Evolutionary conservation across 2,329 filamentous ascomycete genomes (phyloP).

Genomic region (Exophiala sp.): DNA sequence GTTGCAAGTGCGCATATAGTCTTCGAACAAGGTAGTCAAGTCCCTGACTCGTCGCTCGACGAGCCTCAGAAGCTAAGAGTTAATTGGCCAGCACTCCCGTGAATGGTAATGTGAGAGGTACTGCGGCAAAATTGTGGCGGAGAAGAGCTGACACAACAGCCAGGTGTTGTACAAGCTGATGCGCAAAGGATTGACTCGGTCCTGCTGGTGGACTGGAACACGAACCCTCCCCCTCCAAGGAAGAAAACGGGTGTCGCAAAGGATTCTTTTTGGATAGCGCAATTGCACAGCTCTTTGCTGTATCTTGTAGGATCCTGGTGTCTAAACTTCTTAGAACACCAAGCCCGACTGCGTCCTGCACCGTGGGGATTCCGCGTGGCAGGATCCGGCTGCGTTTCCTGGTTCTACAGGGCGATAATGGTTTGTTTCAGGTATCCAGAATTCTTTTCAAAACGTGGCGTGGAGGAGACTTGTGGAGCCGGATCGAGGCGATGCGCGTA

Average conservation of each 20-base stretch:
- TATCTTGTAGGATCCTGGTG: background rate
- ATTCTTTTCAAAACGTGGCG: conserved; percentile 7
- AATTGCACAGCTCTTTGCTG: background rate
- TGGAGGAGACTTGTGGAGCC: conserved; percentile 17
- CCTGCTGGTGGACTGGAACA: background rate
- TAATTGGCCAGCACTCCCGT: conserved; percentile 10
- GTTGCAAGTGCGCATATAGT: conserved; percentile 17
- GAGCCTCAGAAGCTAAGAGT: conserved; percentile 2
- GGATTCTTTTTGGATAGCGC: background rate
- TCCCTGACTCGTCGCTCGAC: conserved; percentile 15
- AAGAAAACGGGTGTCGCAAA: no score
- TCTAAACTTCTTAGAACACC: background rate
- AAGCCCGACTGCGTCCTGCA: no score
- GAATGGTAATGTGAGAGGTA: conserved; percentile 10
- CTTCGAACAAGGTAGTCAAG: conserved; percentile 4
- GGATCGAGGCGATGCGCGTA: conserved; percentile 13
- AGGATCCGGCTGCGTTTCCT: background rate
- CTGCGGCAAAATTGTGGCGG: conserved; percentile 6
- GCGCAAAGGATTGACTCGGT: background rate
- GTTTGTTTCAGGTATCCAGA: background rate
- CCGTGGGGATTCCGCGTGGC: background rate
- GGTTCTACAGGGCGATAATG: background rate
- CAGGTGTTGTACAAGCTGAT: conserved; percentile 16
- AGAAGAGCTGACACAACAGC: conserved; percentile 15
- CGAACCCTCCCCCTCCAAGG: no score